These are phyloP conservation scores for Mycena sp. DNA, from an alignment of 1,284 basidiomycete species.

Conservation along the genomic window DNA sequence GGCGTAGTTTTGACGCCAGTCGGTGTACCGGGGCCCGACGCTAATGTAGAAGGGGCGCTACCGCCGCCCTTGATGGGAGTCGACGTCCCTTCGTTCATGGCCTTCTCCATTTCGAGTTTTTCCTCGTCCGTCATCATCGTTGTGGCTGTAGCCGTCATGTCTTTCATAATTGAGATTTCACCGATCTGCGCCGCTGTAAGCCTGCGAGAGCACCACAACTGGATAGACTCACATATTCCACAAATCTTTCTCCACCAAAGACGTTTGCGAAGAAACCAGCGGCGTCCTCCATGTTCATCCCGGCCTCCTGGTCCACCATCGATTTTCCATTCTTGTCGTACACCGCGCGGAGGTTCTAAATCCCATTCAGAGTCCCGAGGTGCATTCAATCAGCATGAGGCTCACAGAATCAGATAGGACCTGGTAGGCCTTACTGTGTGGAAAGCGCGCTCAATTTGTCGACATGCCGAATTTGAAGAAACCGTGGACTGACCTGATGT, in stretches of 20 bases:
- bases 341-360: conserved; percentile 84
- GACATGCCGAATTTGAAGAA: background rate
- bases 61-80: conserved; percentile 25
- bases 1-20: conserved; percentile 15
- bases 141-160: conserved; percentile 84
- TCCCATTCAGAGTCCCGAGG: background rate
- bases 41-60: conserved; percentile 6
- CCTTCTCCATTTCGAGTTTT: conserved; percentile 85
- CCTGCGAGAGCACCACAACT: background rate
- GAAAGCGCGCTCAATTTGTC: conserved; percentile 15
- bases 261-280: conserved; percentile 92
- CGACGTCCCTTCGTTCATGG: conserved; percentile 58
- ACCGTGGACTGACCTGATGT: conserved; percentile 78
- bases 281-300: conserved; percentile 82
- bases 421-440: conserved; percentile 87
- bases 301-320: conserved; percentile 85
- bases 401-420: conserved; percentile 85
- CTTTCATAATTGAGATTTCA: conserved; percentile 93
- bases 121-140: conserved; percentile 93
- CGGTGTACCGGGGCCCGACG: conserved; percentile 23
- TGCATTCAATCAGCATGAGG: conserved; percentile 29
- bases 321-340: conserved; percentile 97
- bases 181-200: conserved; percentile 71
- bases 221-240: conserved; percentile 78
- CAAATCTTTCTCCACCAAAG: conserved; percentile 90